Evolutionary conservation across 2,329 filamentous ascomycete species (phyloP).

Genomic region (Intubia oerlemansii): DNA sequence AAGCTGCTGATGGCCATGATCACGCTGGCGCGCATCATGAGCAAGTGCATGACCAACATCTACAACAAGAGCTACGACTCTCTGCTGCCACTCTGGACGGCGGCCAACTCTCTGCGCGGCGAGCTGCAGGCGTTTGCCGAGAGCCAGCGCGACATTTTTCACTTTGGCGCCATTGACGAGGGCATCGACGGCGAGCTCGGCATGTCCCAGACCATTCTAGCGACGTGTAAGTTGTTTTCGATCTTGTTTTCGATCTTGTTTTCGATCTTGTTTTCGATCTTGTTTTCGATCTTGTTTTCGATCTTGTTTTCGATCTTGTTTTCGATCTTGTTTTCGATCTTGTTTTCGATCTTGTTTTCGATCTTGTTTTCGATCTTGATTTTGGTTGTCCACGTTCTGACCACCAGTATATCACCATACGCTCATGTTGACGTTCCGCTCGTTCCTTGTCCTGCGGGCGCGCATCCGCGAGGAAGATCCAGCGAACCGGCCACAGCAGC

Average conservation of each 20-base stretch:
- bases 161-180: conserved; percentile 5
- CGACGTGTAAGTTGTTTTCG: conserved; percentile 4
- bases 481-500: conserved; percentile 3
- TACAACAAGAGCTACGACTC: conserved; percentile 7
- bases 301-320: too few species aligned
- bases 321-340: too few species aligned
- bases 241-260: too few species aligned
- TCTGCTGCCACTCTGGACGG: conserved; percentile 7
- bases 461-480: conserved; percentile 5
- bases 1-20: conserved; percentile 6
- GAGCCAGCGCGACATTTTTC: conserved; percentile 4
- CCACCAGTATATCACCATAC: conserved; percentile 8
- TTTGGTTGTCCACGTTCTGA: neutral
- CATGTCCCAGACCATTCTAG: conserved; percentile 7
- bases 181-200: conserved; percentile 4
- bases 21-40: conserved; percentile 6
- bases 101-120: conserved; percentile 6
- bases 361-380: too few species aligned
- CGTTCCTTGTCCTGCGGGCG: conserved; percentile 7
- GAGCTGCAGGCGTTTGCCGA: conserved; percentile 6
- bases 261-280: too few species aligned
- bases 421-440: conserved; percentile 6
- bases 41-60: conserved; percentile 5
- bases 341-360: too few species aligned
- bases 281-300: too few species aligned